Evolutionary conservation across 768 basidiomycete species (phyloP).

Genomic region (Serendipita sp.): DNA sequence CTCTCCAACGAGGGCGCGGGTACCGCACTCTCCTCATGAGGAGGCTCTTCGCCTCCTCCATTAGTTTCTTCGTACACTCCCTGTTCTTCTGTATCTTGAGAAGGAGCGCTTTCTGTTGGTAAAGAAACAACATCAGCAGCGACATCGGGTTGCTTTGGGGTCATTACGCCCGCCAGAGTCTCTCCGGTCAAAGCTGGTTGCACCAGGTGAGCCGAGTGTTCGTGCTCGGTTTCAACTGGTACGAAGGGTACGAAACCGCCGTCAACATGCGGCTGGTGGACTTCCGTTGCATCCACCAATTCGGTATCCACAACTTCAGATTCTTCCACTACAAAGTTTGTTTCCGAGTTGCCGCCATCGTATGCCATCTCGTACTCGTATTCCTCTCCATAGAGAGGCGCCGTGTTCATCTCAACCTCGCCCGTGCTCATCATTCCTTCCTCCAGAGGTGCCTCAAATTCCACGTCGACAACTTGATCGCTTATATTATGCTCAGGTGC

Average conservation of each 20-base stretch:
- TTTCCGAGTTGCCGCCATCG: not conserved
- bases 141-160: too few relatives aligned
- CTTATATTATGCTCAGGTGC: not conserved
- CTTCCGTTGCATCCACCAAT: not conserved
- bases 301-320: constrained; percentile 1
- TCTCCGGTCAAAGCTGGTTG: too few relatives aligned
- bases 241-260: not conserved
- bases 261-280: not conserved
- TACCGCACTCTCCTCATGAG: too few relatives aligned
- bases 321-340: not conserved
- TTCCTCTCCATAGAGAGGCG: not conserved
- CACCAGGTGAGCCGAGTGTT: not conserved
- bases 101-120: too few relatives aligned
- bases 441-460: not conserved
- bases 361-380: constrained; percentile 1
- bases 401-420: constrained; percentile 4
- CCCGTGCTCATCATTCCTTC: not conserved
- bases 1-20: too few relatives aligned
- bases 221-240: not conserved
- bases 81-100: too few relatives aligned
- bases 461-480: not conserved
- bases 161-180: too few relatives aligned
- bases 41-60: too few relatives aligned
- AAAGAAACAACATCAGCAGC: too few relatives aligned
- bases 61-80: too few relatives aligned